These are phyloP conservation scores for Zygosaccharomyces pseudorouxii DNA, from an alignment of 805 yeast species.

Conservation along the genomic window DNA sequence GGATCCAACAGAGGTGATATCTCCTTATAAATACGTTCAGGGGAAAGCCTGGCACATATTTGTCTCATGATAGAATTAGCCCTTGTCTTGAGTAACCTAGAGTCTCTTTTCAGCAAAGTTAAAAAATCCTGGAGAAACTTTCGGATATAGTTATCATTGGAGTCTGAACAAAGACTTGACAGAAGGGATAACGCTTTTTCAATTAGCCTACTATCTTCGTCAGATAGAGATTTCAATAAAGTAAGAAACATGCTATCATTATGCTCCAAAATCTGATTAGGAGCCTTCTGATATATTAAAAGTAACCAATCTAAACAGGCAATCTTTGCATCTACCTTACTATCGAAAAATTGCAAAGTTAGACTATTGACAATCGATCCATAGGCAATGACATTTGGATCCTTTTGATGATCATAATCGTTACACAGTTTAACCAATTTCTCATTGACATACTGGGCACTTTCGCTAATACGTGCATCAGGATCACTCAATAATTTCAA, in stretches of 20 bases:
- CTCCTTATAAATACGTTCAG: conserved; percentile 78
- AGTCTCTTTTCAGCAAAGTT: conserved; percentile 63
- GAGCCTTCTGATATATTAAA: conserved; percentile 69
- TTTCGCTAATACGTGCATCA: conserved; percentile 45
- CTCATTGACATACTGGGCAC: conserved; percentile 53
- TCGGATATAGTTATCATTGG: conserved; percentile 69
- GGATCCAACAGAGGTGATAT: conserved; percentile 67
- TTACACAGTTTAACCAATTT: conserved; percentile 48
- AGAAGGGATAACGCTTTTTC: conserved; percentile 31
- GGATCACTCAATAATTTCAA: conserved; percentile 58
- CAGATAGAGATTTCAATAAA: conserved; percentile 64
- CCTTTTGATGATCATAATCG: conserved; percentile 25
- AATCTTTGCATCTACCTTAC: conserved; percentile 74
- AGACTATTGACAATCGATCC: conserved; percentile 64
- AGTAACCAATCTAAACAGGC: conserved; percentile 89
- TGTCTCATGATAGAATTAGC: conserved; percentile 84
- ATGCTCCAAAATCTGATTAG: conserved; percentile 49
- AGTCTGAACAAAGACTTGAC: conserved; percentile 28
- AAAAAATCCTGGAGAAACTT: conserved; percentile 70
- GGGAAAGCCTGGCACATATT: conserved; percentile 71
- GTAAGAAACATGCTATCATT: conserved; percentile 68
- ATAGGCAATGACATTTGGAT: conserved; percentile 30
- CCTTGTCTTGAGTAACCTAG: conserved; percentile 58
- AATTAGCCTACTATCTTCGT: conserved; percentile 39
- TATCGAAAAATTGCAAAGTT: conserved; percentile 65